Conservation (phyloP, 177 flowering plant species). For the Vitis hybrid region DNA sequence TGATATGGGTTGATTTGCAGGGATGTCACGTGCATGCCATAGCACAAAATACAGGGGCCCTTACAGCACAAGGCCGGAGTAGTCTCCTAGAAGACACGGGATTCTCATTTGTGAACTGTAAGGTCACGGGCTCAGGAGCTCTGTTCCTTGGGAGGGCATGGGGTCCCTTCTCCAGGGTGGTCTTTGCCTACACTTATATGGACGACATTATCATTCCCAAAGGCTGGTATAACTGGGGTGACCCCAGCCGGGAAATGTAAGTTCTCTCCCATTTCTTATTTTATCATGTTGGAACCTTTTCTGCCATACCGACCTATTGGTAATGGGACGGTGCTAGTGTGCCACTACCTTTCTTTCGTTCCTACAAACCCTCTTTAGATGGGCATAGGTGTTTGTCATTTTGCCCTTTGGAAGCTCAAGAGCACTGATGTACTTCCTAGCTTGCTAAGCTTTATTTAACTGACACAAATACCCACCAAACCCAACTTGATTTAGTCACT, state of each 20-base stretch:
- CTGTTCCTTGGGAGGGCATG: slow-evolving; percentile 95
- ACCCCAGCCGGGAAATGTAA: slow-evolving; percentile 81
- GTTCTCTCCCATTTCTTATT: slow-evolving; percentile 13
- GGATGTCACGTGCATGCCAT: slow-evolving; percentile 77
- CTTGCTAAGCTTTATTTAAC: background rate
- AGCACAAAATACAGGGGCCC: slow-evolving; percentile 69
- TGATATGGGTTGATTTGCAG: no score
- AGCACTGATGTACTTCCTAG: background rate
- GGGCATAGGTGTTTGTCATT: slow-evolving; percentile 1
- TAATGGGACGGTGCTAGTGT: background rate
- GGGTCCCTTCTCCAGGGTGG: slow-evolving; percentile 96
- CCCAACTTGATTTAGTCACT: background rate
- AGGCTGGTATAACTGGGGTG: slow-evolving; percentile 99
- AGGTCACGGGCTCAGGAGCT: slow-evolving; percentile 96
- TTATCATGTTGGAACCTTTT: background rate
- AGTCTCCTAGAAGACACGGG: slow-evolving; percentile 88
- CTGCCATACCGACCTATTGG: background rate
- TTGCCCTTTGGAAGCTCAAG: slow-evolving; percentile 3
- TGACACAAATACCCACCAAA: slow-evolving; percentile 3
- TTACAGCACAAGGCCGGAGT: slow-evolving; percentile 89
- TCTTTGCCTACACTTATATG: slow-evolving; percentile 95
- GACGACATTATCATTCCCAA: slow-evolving; percentile 87
- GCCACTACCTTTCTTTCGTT: background rate
- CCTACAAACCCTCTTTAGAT: background rate
- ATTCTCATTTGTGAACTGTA: slow-evolving; percentile 94